Percentiles rank a stretch among this genome's conserved stretches.
Evolutionary conservation across 2,329 filamentous ascomycete species (phyloP).

Genomic region (Botrytis fabae): DNA sequence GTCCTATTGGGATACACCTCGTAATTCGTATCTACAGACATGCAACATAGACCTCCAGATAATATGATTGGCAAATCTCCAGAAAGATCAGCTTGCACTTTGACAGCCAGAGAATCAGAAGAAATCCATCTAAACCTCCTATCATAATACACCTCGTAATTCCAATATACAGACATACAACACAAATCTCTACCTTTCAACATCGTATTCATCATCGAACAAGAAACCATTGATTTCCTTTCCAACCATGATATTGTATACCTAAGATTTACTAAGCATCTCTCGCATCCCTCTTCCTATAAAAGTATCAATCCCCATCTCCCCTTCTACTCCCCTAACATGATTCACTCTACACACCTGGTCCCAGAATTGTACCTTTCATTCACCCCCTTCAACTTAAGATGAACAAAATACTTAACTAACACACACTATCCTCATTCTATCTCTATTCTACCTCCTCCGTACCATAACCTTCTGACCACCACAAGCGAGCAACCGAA

Average conservation of each 20-base stretch:
- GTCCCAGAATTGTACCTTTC: background rate
- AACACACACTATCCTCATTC: no score
- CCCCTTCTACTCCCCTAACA: background rate
- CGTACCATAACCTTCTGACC: no score
- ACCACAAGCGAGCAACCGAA: background rate
- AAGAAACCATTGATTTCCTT: background rate
- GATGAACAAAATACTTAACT: no score
- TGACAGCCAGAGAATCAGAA: no score
- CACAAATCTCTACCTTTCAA: background rate
- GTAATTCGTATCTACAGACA: no score
- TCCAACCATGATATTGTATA: background rate
- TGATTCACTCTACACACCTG: background rate
- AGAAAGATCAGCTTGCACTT: no score
- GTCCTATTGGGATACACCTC: no score
- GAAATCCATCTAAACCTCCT: background rate
- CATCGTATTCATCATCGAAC: background rate
- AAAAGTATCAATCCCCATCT: no score
- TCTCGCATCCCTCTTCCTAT: background rate
- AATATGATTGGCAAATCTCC: no score
- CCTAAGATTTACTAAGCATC: background rate
- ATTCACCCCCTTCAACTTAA: no score
- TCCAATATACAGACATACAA: background rate
- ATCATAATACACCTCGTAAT: rapidly evolving
- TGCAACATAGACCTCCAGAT: no score
- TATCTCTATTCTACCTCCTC: no score